These are phyloP conservation scores for Lentinus polychrous DNA, from an alignment of 1,284 basidiomycete genomes.

Conservation along the genomic window DNA sequence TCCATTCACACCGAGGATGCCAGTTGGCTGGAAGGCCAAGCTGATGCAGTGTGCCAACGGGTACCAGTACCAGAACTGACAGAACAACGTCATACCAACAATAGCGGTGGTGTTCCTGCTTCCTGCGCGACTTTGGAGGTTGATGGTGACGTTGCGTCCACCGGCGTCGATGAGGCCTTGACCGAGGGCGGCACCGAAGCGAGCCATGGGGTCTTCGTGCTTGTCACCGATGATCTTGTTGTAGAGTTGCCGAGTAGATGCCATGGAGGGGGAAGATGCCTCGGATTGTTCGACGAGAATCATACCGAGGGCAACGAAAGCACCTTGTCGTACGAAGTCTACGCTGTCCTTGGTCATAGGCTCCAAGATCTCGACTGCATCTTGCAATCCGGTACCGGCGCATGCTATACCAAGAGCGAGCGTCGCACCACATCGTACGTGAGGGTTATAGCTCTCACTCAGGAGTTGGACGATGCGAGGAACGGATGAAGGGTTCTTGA, in stretches of 20 bases:
- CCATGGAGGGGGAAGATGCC: constrained; percentile 75
- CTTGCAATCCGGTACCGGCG: constrained; percentile 93
- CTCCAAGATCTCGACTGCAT: constrained; percentile 91
- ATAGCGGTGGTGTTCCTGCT: constrained; percentile 88
- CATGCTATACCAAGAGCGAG: constrained; percentile 93
- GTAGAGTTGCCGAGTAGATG: constrained; percentile 76
- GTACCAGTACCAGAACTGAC: constrained; percentile 99
- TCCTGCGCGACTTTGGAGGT: constrained; percentile 85
- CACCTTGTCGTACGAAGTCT: constrained; percentile 97
- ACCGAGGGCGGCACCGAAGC: constrained; percentile 90
- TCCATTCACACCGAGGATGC: constrained; percentile 83
- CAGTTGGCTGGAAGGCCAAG: constrained; percentile 89
- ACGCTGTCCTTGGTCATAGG: constrained; percentile 96
- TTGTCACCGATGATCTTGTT: constrained; percentile 88
- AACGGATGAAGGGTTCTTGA: constrained; percentile 92
- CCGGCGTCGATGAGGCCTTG: constrained; percentile 97
- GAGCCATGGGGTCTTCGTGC: constrained; percentile 96
- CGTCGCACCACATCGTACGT: constrained; percentile 93
- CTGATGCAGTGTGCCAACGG: constrained; percentile 92
- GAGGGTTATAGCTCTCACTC: constrained; percentile 97
- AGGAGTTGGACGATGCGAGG: constrained; percentile 92
- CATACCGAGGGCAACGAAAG: constrained; percentile 92
- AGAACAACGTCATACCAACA: constrained; percentile 93
- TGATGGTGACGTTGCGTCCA: constrained; percentile 91
- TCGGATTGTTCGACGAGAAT: constrained; percentile 94